A percentile compares a stretch with the other conserved stretches of the same genome.
These are phyloP conservation scores for Didymella pinodella DNA, from an alignment of 2,329 filamentous ascomycete genomes.

Conservation along the genomic window DNA sequence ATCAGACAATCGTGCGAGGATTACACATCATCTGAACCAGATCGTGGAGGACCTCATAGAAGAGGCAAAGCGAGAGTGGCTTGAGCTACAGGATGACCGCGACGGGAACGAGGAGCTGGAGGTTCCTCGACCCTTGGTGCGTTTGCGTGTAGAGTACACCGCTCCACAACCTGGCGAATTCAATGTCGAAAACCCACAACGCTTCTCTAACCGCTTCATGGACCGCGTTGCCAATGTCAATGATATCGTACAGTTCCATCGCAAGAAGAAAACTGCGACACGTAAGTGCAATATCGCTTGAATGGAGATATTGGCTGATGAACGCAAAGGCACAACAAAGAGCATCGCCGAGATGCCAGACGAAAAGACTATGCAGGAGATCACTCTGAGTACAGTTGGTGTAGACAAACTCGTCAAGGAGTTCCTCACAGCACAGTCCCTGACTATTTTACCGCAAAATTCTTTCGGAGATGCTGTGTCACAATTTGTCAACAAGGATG, in stretches of 20 bases:
- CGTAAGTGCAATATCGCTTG: constrained; percentile 26
- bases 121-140: constrained; percentile 81
- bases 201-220: constrained; percentile 91
- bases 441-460: constrained; percentile 92
- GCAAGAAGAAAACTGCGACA: constrained; percentile 74
- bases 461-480: constrained; percentile 91
- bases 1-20: constrained; percentile 80
- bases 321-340: constrained; percentile 53
- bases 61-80: constrained; percentile 83
- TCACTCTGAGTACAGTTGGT: constrained; percentile 78
- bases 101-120: constrained; percentile 65
- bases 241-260: constrained; percentile 91
- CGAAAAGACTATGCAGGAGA: constrained; percentile 65
- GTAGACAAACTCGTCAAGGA: constrained; percentile 90
- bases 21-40: constrained; percentile 77
- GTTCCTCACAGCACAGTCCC: constrained; percentile 83
- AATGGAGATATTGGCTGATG: not conserved
- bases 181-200: constrained; percentile 92
- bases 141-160: constrained; percentile 89
- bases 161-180: constrained; percentile 85
- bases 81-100: constrained; percentile 67
- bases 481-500: constrained; percentile 93
- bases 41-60: constrained; percentile 88
- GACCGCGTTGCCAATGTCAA: constrained; percentile 92
- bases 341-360: constrained; percentile 68